Evolutionary conservation across 306 rosid genomes (phyloP), one percentile per base, ranked within the genome.

Genomic region (Pyrus betulifolia): DNA sequence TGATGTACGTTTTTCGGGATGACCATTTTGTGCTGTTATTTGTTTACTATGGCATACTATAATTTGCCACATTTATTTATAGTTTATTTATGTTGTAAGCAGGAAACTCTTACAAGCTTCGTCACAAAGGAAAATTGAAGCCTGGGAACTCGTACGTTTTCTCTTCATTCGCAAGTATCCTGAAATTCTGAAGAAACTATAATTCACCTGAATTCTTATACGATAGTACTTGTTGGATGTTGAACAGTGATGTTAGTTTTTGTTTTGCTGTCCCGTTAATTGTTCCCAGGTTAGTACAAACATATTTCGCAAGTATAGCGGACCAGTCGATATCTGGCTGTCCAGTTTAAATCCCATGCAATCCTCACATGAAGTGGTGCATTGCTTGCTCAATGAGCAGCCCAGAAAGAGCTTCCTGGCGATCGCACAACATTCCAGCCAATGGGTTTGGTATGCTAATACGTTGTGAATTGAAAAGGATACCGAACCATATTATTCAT

Each of bases 341-440:
- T 90, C 97, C 63, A 78, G 75, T 69, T 55, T 92, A 30, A 75
- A 67, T 76, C 75, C 85, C 70, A 86, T 75, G 87, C 75, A 70
- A 67, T 67, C 71, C 74, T 72, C 92, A 67, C 80, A 84, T 70
- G 88, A 80, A 82, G 72, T 78, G 80, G 72, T 78, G 80, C 91
- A 85, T 72, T 95, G 90, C 91, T 79, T 92, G 85, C 73, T 81
- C 67, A 90, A 89, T 66, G 92, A 88, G 74, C 84, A 82, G 61
- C 86, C 89, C 8, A 78, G 60, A 13, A 85, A 88, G 81, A 95
- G 93, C 86, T 84, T 86, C 80, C 81, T 57, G 0, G 98, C 96
- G 9, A 95, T 92, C 96, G 90, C 97, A 52, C 96, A 88, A 71
- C 97, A 92, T 82, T 69, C 91, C 51, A 95, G 97, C 87, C 96